Evolutionary conservation across 805 yeast species (phyloP), one percentile per base, ranked within the genome.

Genomic region (Cyberlindnera amylophila): DNA sequence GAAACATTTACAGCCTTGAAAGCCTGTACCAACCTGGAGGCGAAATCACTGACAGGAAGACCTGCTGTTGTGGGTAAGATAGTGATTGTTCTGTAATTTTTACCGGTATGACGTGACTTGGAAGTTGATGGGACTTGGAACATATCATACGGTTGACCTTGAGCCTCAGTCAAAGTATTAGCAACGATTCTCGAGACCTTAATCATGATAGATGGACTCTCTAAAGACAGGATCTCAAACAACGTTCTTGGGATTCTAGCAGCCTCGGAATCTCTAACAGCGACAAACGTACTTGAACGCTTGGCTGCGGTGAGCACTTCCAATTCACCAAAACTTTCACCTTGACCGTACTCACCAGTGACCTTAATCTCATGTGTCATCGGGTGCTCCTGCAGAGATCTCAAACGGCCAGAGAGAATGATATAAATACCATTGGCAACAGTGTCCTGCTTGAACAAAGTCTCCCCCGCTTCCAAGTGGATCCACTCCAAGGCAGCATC

Each of bases 401-500:
- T 70, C 50, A 90, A 71, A 40, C 98, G 74, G 5, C 98, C 98
- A 63, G 88, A 90, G 21, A 91, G 63, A 1, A 91, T 93, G 33
- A 90, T 79, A 56, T 88, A 91, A 30, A 91, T 86, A 16, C 96
- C 96, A 59, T 88, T 90, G 0, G 98, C 96, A 15, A 75, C 74
- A 39, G 87, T 93, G 2, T 88, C 95, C 59, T 91, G 93, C 2
- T 79, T 73, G 54, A 85, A 88, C 16, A 93, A 62, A 0, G 82
- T 72, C 38, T 82, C 82, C 0, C 97, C 96, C 2, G 97, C 91
- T n/a, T 80, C 80, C 11, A 86, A 70, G 45, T 88, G 96, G 32
- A 90, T 79, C 98, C 98, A 91, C 61, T 93, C 99, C 39, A 93
- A 66, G 0, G 97, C 96, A 62, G 86, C 87, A 57, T 91, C 98